A percentile compares a stretch with the other conserved stretches of the same genome.
Evolutionary conservation across 192 early-diverging fungal species (phyloP).

Genomic region (Coemansia javaensis): DNA sequence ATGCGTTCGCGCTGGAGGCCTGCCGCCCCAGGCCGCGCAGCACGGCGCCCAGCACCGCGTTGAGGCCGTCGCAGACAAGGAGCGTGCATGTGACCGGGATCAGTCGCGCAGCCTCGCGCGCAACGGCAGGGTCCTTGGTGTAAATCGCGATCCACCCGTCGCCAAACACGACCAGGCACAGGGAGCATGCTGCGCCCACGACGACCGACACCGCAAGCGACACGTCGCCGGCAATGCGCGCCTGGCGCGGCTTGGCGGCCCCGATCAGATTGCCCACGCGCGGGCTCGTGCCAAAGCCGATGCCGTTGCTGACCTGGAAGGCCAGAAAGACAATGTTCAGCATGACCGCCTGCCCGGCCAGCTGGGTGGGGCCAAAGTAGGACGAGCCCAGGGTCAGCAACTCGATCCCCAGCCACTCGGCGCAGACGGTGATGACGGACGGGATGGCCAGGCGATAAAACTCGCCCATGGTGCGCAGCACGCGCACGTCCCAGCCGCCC

Average conservation of each 20-base stretch:
- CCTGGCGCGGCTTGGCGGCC: too few relatives aligned
- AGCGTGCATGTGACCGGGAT: constrained; percentile 69
- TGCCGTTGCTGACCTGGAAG: constrained; percentile 65
- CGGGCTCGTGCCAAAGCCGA: constrained; percentile 68
- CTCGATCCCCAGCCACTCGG: constrained; percentile 81
- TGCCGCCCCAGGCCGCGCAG: constrained; percentile 51
- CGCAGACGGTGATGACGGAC: constrained; percentile 69
- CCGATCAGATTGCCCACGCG: too few relatives aligned
- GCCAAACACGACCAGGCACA: constrained; percentile 6
- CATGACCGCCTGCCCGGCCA: constrained; percentile 73
- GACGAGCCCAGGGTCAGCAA: constrained; percentile 64
- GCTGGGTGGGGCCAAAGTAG: constrained; percentile 66
- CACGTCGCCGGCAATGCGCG: constrained; percentile 52
- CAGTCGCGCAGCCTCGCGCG: constrained; percentile 60
- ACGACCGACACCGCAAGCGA: constrained; percentile 52
- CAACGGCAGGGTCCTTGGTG: constrained; percentile 62
- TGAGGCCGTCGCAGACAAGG: constrained; percentile 53
- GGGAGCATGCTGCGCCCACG: constrained; percentile 30
- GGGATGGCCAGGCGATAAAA: too few relatives aligned
- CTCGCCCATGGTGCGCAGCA: constrained; percentile 60
- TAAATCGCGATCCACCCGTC: constrained; percentile 48
- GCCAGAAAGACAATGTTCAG: constrained; percentile 58
- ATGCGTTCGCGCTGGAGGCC: constrained; percentile 39
- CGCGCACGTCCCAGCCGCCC: constrained; percentile 76
- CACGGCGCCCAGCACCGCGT: constrained; percentile 51